Conservation (phyloP, 257 asterid genomes). For the Nicotiana attenuata region DNA sequence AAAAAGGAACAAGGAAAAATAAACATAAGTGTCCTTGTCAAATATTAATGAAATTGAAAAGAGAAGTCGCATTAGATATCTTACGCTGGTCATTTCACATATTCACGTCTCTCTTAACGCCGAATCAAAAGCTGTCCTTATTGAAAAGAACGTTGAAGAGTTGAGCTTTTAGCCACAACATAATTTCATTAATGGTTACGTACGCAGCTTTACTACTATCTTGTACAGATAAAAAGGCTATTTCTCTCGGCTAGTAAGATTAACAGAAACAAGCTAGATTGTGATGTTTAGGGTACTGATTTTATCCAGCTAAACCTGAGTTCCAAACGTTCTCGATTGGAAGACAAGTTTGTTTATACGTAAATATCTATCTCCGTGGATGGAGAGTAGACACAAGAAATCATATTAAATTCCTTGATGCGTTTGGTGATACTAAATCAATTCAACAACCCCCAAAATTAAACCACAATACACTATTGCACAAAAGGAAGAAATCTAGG, state of each 20-base stretch:
- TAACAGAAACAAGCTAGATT: not conserved
- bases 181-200: too few species aligned
- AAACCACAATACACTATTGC: not conserved
- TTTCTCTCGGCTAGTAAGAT: not conserved
- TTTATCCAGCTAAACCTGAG: not conserved
- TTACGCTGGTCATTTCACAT: not conserved
- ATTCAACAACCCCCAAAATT: not conserved
- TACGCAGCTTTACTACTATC: rapidly evolving
- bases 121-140: not conserved
- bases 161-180: not conserved
- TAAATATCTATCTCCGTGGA: not conserved
- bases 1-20: not conserved
- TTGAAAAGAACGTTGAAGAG: not conserved
- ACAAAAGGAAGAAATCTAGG: not conserved
- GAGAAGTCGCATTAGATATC: not conserved
- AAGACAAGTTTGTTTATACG: not conserved
- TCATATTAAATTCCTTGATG: not conserved
- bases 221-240: too few species aligned
- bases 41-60: not conserved
- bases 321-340: not conserved
- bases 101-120: not conserved
- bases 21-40: not conserved
- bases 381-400: not conserved
- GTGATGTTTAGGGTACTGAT: not conserved
- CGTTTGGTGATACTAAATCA: not conserved